Conservation (phyloP, 768 basidiomycete genomes). For the Pleurotus djamor region DNA sequence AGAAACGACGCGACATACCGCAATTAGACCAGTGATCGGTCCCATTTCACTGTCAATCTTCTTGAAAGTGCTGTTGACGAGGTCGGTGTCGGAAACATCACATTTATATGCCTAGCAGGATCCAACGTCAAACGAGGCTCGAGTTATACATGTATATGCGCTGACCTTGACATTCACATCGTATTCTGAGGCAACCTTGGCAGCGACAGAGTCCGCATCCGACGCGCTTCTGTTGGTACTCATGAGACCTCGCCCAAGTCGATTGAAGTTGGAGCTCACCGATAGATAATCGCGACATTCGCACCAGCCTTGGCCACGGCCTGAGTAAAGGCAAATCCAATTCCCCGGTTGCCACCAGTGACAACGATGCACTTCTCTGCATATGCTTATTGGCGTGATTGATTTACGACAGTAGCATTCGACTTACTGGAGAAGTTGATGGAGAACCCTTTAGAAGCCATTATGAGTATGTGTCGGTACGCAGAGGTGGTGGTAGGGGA, state of each 20-base stretch:
- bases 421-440: constrained; percentile 27
- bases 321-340: constrained; percentile 52
- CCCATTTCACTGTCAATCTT: constrained; percentile 49
- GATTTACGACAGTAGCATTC: background rate
- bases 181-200: constrained; percentile 44
- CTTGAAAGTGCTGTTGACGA: constrained; percentile 40
- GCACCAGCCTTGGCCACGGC: constrained; percentile 55
- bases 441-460: too few species aligned
- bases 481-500: too few species aligned
- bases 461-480: too few species aligned
- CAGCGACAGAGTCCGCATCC: constrained; percentile 46
- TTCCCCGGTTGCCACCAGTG: constrained; percentile 63
- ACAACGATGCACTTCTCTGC: constrained; percentile 51
- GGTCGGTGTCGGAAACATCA: constrained; percentile 49
- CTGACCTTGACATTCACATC: constrained; percentile 38
- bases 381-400: background rate
- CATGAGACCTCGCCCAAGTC: background rate
- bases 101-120: constrained; percentile 54
- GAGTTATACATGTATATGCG: constrained; percentile 6
- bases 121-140: background rate
- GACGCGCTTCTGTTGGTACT: constrained; percentile 36
- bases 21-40: constrained; percentile 50
- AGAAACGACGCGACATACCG: constrained; percentile 29
- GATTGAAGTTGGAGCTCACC: constrained; percentile 21
- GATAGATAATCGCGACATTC: constrained; percentile 63